Evolutionary conservation across 1,284 basidiomycete genomes (phyloP), one percentile per base, ranked within the genome.

Genomic region (Stygiomarasmius scandens): DNA sequence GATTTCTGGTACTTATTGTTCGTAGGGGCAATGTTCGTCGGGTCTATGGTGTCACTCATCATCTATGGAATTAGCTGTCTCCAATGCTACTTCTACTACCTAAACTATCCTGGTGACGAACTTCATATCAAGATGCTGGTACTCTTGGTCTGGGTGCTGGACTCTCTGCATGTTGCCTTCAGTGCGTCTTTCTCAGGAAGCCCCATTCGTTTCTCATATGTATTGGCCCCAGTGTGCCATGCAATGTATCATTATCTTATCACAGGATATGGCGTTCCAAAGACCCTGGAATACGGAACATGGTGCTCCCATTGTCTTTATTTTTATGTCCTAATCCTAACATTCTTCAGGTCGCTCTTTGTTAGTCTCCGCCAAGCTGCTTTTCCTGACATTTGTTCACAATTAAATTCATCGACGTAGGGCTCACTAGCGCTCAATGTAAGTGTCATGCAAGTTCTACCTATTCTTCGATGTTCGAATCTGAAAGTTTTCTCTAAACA

Each of bases 71-170:
- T 19, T 24, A 56, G 16, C 11, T 14, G 6, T 47, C 22, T 36
- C 3, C 52, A 78, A 77, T 64, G 68, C 9, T 78, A 77, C 65
- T 76, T 77, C 51, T 79, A 79, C 61, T 78, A 70, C 56, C 59
- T 67, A 34, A 66, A 69, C 46, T 77, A 73, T 59, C 72, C 72
- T 1, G 70, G 68, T 49, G 77, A 78, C 63, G 63, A 63, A 9
- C 52, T 29, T 11, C 55, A 58, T 23, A 63, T 73, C 25, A 78
- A 77, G 58, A 24, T 62, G 22, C 62, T 78, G 49, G 77, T 77
- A 50, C 59, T 70, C 65, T 8, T 20, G 61, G 27, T 43, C 58
- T 79, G 77, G 76, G 58, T 67, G 14, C 52, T 79, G 49, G 77
- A 78, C 59, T 77, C 77, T 0, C 41, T 75, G 5, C 77, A 79